Evolutionary conservation across 495 filamentous ascomycete genomes (phyloP), one percentile per base, ranked within the genome.

Genomic region (Lasiosphaeriaceae sp.): DNA sequence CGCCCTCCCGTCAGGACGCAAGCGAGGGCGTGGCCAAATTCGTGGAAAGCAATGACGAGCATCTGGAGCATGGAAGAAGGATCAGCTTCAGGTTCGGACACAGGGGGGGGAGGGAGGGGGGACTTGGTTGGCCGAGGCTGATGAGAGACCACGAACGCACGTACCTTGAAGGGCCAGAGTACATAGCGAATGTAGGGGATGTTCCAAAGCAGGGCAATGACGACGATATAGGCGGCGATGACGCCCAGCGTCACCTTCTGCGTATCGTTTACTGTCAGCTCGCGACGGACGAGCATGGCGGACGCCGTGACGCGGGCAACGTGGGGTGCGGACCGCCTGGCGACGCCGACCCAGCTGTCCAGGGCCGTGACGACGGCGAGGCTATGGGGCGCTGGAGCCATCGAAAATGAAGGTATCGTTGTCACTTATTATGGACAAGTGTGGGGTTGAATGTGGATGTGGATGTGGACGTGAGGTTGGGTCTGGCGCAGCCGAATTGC

Each of bases 1-100:
- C 73, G 74, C 6, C 88, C 88, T 44, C 88, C 88, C 0, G 88
- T 92, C 47, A 85, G 83, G 59, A 83, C 79, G 41, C 87, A 85
- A 5, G 85, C 84, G 59, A 87, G 84, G 45, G 88, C 88, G 73
- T 92, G 88, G 29, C 85, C 81, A 69, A 90, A 92, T 68, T 92
- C 88, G 75, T 92, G 88, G 72, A 90, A 92, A 29, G 88, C 88
- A 50, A 92, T 92, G 11, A 90, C 87, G 34, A 92, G 80, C 88
- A 92, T 92, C 85, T 43, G 49, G 19, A 2, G 39, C 4, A 29
- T 47, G 19, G 21, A 47, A 14, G 43, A 22, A 50, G 14, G 29
- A 16, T 43, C 39, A 43, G 39, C n/a, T 43, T 43, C 16, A 4
- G 14, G 26, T 31, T 31, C 26, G 9, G 26, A 31, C 26, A 31